phyloP scores from a whole-genome alignment of 106 monocot genomes.

The Allium sativum region DNA sequence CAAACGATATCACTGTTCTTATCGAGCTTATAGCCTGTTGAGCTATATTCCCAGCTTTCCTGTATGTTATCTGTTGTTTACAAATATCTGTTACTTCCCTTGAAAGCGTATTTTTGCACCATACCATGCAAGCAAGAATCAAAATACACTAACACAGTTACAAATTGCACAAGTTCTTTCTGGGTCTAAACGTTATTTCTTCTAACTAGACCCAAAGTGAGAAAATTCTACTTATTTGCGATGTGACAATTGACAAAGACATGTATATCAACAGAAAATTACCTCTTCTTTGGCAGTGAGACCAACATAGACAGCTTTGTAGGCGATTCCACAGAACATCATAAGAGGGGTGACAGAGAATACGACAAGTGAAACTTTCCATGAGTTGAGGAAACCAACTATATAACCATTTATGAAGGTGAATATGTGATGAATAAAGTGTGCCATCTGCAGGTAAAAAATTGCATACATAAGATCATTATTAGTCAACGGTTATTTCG shows the following conservation, averaged over 20 bases:
- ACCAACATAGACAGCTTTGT: conserved; percentile 34
- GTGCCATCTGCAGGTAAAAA: conserved; percentile 23
- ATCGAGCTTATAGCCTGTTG: conserved; percentile 43
- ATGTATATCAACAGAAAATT: neutral
- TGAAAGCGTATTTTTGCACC: no score
- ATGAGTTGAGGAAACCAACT: conserved; percentile 32
- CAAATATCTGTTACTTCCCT: no score
- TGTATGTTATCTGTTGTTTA: conserved; percentile 23
- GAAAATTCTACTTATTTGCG: neutral
- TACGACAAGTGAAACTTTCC: conserved; percentile 33
- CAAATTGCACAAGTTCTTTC: no score
- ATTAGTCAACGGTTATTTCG: no score
- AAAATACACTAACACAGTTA: no score
- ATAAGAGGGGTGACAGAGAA: conserved; percentile 28
- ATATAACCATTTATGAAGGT: conserved; percentile 31
- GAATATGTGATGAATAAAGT: conserved; percentile 37
- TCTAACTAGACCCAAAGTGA: no score
- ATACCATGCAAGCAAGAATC: no score
- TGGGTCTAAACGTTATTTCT: no score
- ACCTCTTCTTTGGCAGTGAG: conserved; percentile 39
- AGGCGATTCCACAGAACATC: conserved; percentile 34
- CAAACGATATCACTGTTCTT: conserved; percentile 33
- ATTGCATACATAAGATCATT: no score
- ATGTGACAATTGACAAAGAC: neutral
- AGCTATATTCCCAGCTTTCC: conserved; percentile 23